These are phyloP conservation scores for Pythium apleroticum DNA, from an alignment of 352 stramenopile species.

Conservation along the genomic window DNA sequence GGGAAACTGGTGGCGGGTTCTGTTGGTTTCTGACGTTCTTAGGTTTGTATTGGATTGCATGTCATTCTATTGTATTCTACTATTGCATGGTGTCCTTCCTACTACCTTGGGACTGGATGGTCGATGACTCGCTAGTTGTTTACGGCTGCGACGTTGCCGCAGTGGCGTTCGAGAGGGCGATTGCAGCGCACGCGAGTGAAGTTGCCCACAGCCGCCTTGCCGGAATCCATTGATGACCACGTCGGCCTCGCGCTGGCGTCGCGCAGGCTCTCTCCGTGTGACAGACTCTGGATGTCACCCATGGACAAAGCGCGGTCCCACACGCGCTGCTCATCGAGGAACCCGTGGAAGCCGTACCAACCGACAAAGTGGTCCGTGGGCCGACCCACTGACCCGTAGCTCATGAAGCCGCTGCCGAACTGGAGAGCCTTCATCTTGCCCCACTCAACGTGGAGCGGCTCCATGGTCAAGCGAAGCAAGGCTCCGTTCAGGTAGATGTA, in stretches of 20 bases:
- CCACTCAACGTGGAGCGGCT: constrained; percentile 45
- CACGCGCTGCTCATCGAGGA: constrained; percentile 32
- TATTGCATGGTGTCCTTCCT: background rate
- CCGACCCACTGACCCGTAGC: constrained; percentile 16
- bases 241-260: background rate
- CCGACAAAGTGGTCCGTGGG: background rate
- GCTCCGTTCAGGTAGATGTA: constrained; percentile 58
- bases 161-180: constrained; percentile 26
- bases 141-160: background rate
- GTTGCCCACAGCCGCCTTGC: background rate
- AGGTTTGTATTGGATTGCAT: background rate
- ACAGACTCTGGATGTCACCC: constrained; percentile 16
- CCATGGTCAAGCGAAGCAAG: constrained; percentile 31
- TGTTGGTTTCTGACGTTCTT: too few relatives aligned
- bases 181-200: constrained; percentile 18
- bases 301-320: constrained; percentile 26
- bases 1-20: background rate
- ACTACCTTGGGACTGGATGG: background rate
- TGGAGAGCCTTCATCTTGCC: constrained; percentile 41
- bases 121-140: background rate
- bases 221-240: background rate
- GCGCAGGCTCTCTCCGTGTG: constrained; percentile 1
- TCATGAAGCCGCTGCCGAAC: constrained; percentile 63
- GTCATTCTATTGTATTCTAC: background rate
- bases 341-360: constrained; percentile 35